Percentiles rank a stretch among this genome's conserved stretches.
Evolutionary conservation across 352 stramenopile species (phyloP).

Genomic region (Globisporangium cederbergense): DNA sequence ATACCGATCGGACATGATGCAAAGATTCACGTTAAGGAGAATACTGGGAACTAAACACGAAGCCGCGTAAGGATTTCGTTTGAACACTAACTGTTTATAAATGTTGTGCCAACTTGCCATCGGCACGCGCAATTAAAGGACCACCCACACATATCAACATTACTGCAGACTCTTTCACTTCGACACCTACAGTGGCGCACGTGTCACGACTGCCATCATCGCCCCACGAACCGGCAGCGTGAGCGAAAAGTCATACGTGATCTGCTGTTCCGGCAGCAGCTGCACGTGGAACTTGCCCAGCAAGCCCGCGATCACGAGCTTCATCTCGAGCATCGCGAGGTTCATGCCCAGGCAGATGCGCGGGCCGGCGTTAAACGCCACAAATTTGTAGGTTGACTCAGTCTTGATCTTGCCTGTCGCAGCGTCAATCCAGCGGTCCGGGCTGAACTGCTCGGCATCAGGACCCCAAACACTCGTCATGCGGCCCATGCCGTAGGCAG

Average conservation of each 20-base stretch:
- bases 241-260: conserved; percentile 51
- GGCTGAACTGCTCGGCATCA: conserved; percentile 55
- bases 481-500: conserved; percentile 52
- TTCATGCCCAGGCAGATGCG: conserved; percentile 68
- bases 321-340: conserved; percentile 84
- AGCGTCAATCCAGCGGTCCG: conserved; percentile 61
- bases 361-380: conserved; percentile 66
- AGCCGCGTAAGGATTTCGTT: not conserved
- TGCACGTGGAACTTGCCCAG: conserved; percentile 58
- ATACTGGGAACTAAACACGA: too few relatives aligned
- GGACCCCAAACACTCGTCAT: conserved; percentile 58
- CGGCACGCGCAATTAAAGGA: not conserved
- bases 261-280: conserved; percentile 23
- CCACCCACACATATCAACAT: not conserved
- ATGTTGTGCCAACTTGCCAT: not conserved
- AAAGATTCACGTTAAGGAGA: too few relatives aligned
- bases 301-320: conserved; percentile 56
- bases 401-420: conserved; percentile 25
- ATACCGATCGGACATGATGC: too few relatives aligned
- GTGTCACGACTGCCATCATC: conserved; percentile 7
- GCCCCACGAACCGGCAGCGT: conserved; percentile 39
- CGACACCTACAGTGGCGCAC: not conserved
- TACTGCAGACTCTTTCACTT: not conserved
- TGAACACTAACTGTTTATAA: not conserved
- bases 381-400: conserved; percentile 61